Evolutionary conservation across 2,329 filamentous ascomycete species (phyloP), one percentile per base, ranked within the genome.

Genomic region (Xylaria sp.): DNA sequence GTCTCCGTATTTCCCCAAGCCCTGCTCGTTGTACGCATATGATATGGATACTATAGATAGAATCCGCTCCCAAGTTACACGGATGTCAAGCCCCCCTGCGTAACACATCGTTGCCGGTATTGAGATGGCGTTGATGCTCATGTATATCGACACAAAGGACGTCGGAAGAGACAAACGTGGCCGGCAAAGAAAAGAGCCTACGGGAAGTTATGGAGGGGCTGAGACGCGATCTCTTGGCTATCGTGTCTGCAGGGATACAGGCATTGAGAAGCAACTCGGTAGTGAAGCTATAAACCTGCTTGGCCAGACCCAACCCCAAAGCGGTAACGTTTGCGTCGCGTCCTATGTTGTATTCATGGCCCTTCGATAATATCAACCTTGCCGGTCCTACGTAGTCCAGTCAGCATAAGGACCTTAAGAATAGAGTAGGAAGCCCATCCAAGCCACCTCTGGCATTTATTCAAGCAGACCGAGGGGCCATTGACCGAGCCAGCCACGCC

Each of bases 401-500:
- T 49, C 13, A 40, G 23, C 40, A 15, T 28, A 26, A 26, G 40
- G 7, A 20, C 10, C 13, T n/a, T 26, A 42, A 36, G 54, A 59
- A 60, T 44, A 61, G 38, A 42, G 20, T 15, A 58, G 44, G 56
- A 26, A 59, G 58, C 44, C 57, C 44, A 38, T 54, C 46, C 51
- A 62, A 58, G 58, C 62, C 58, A 66, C 62, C 13, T 40, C 33
- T 28, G 23, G 40, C 31, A 46, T 54, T 20, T 10, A 54, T 58
- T 20, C 26, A 31, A 20, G 38, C 46, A 31, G 53, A 31, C 53
- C 28, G n/a, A 56, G 15, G 38, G 38, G 53, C 38, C 6, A 54
- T 59, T 40, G 23, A 42, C 53, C 46, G n/a, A 66, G 58, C 46
- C 46, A 66, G 58, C 46, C 46, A 49, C 59, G 13, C n/a, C 13